Evolutionary conservation across 106 monocot species (phyloP).

Genomic region (Dendrobium huoshanense): DNA sequence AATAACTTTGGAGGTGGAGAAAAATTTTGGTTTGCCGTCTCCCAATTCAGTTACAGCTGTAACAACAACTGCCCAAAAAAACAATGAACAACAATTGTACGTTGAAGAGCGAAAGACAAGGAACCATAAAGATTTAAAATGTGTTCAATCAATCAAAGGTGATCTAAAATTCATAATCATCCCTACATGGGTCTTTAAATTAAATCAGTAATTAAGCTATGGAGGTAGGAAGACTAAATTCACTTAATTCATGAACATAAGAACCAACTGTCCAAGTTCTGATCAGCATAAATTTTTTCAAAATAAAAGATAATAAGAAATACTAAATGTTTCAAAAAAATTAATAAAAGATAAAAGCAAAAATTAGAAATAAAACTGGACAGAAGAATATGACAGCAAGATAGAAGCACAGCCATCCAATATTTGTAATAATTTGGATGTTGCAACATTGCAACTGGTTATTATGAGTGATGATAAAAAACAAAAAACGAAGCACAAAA

Average conservation of each 20-base stretch:
- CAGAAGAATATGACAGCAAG: background rate
- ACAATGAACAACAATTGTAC: background rate
- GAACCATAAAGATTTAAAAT: constrained; percentile 1
- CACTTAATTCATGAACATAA: background rate
- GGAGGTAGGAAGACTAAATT: background rate
- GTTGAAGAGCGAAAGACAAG: background rate
- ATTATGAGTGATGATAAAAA: background rate
- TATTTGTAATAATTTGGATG: background rate
- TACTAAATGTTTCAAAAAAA: background rate
- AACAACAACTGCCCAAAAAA: constrained; percentile 65
- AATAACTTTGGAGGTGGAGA: constrained; percentile 84
- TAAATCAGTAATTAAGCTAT: background rate
- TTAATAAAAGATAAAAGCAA: background rate
- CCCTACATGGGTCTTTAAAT: background rate
- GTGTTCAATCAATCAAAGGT: background rate
- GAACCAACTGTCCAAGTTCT: background rate
- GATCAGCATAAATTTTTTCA: background rate
- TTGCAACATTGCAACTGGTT: background rate
- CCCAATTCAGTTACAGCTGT: constrained; percentile 96
- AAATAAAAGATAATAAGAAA: background rate
- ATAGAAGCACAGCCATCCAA: background rate
- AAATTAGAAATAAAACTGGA: background rate
- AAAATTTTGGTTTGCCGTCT: constrained; percentile 87
- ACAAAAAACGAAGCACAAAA: background rate
- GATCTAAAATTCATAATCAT: background rate